Base-by-base conservation (phyloP, 1,284 basidiomycete species). In the Cryptococcus hybrid region DNA sequence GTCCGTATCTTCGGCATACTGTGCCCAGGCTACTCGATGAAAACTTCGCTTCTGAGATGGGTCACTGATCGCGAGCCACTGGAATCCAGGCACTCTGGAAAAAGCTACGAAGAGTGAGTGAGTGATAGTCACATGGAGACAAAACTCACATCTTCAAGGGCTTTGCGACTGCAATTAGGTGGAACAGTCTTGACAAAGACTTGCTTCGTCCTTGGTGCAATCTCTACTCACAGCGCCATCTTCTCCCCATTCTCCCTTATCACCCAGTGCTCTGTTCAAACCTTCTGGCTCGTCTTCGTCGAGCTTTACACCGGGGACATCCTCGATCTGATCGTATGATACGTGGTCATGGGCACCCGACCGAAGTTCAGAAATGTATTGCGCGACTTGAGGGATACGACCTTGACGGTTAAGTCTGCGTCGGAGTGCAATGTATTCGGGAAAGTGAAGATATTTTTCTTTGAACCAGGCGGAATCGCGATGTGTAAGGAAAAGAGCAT, bases 171-270 rank as follows among this genome's bases (percentile, higher is more conserved):
- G 66, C 94, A 91, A 63, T 90, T 89, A 34, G 92, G 91, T 44
- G 92, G 90, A 62, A 96, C 91, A 15, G 90, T 92, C 63, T 92
- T 87, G 70, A 96, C 92, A 84, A 95, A 91, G 51, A 97, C 86
- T 73, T 94, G 90, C 68, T 90, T 89, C 11, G 88, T 86, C 65
- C 90, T 86, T 30, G 90, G 85, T 43, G 83, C 82, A 18, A 90
- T 85, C 63, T 87, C 84, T 55, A 91, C 57, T 70, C 7, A 75
- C 58, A 0, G 61, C 55, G 43, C 67, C 58, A 69, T 90, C 88
- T 7, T 53, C 56, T 7, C n/a, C 47, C 60, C 60, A 61, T 68
- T 89, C 87, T 38, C 84, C 83, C 54, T 83, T 81, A 59, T 73
- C 74, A 7, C 71, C 68, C 54, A 71, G 51, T 2, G 66, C 69